Evolutionary conservation across 306 rosid species (phyloP).

Genomic region (Comarum palustre): DNA sequence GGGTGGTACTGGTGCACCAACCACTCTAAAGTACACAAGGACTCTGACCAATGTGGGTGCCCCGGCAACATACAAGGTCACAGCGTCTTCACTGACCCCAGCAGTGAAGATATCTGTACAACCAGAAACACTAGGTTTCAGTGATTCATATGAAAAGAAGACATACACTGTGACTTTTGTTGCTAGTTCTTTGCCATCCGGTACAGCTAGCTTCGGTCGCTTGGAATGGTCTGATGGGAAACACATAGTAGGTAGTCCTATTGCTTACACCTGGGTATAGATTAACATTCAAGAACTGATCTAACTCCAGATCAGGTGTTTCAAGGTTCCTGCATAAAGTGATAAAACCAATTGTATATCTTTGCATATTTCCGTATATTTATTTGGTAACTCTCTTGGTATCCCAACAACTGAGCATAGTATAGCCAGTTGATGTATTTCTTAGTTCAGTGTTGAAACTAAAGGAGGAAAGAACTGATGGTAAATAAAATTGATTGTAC

Average conservation of each 20-base stretch:
- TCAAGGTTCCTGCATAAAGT: slow-evolving; percentile 20
- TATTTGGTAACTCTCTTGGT: slow-evolving; percentile 8
- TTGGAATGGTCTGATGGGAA: slow-evolving; percentile 89
- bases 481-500: slow-evolving; percentile 29
- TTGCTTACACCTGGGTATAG: slow-evolving; percentile 80
- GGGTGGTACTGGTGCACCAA: slow-evolving; percentile 39
- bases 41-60: slow-evolving; percentile 70
- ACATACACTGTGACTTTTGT: slow-evolving; percentile 67
- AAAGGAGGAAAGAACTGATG: slow-evolving; percentile 9
- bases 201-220: slow-evolving; percentile 55
- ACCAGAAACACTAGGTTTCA: slow-evolving; percentile 63
- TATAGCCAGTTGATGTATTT: slow-evolving; percentile 21
- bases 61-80: slow-evolving; percentile 54
- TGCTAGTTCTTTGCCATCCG: slow-evolving; percentile 51
- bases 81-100: slow-evolving; percentile 38
- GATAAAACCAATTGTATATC: slow-evolving; percentile 9
- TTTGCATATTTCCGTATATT: slow-evolving; percentile 2
- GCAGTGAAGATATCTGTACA: slow-evolving; percentile 61
- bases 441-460: background rate
- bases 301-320: slow-evolving; percentile 11
- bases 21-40: slow-evolving; percentile 55
- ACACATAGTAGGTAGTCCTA: slow-evolving; percentile 64
- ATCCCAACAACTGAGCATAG: slow-evolving; percentile 25
- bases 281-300: slow-evolving; percentile 20
- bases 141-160: slow-evolving; percentile 43